Base-by-base conservation (phyloP, 129 eudicot genomes). In the Flaveria trinervia region DNA sequence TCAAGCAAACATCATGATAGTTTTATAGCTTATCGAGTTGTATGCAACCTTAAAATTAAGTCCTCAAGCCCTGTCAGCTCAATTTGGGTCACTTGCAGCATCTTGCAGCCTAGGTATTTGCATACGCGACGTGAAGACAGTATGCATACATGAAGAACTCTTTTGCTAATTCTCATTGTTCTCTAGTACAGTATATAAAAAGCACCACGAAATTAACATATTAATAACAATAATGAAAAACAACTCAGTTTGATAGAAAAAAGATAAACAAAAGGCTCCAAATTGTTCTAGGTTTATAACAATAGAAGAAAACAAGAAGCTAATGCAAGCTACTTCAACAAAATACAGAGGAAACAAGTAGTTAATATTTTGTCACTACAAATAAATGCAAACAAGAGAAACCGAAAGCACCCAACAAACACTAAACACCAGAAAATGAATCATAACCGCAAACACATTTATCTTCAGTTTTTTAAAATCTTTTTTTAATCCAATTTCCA, bases 351-450 rank as follows among this genome's bases (percentile, higher is more conserved):
- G 36, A 81, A 81, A 83, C 78, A 81, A 83, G 89, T 76, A 88
- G 77, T 51, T 72, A 78, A 78, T 59, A 78, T 61, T 61, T 61
- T 54, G 49, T 48, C 82, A 70, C 82, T 84, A 76, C 84, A 60
- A 84, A 84, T 59, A 80, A 86, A 86, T 73, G 82, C 87, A 89
- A 80, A 68, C 79, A 74, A 67, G 71, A 69, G 78, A 88, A 57
- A 49, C 77, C 64, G 50, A 80, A 59, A 73, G 60, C 80, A 71
- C 78, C 81, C 81, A 83, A 68, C 77, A 30, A 67, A 82, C 75
- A 52, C 83, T 68, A 83, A 85, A 74, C 75, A 71, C 75, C 67
- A 33, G 66, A 85, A 64, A 83, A 72, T 78, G 73, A 80, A 79
- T 76, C 77, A 85, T 73, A 83, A 75, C 80, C 73, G 74, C 81